These are phyloP conservation scores for Candida qinlingensis DNA, from an alignment of 805 yeast species.

Conservation along the genomic window DNA sequence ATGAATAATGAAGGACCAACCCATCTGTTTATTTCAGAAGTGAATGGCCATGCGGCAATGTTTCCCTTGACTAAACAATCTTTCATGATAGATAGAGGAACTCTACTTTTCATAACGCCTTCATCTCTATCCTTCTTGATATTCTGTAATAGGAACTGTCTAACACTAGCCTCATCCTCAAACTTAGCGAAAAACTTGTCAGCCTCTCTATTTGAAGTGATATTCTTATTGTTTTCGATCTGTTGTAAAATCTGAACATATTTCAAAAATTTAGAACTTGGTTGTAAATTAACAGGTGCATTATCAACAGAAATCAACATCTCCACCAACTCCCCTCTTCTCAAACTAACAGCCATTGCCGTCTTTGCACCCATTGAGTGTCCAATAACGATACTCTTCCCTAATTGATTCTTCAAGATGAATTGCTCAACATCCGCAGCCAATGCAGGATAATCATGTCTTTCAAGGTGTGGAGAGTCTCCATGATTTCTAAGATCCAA, in stretches of 20 bases:
- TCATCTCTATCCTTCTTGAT: conserved; percentile 39
- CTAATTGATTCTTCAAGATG: conserved; percentile 33
- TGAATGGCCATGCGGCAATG: conserved; percentile 75
- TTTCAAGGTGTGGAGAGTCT: conserved; percentile 67
- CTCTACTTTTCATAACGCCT: conserved; percentile 29
- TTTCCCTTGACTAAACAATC: conserved; percentile 58
- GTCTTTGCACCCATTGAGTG: conserved; percentile 94
- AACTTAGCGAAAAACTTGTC: conserved; percentile 55
- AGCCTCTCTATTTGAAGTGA: conserved; percentile 58
- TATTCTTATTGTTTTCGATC: conserved; percentile 42
- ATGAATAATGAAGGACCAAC: conserved; percentile 72
- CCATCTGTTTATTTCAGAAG: conserved; percentile 48
- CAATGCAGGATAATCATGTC: conserved; percentile 75
- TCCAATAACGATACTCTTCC: conserved; percentile 61
- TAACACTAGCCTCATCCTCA: conserved; percentile 53
- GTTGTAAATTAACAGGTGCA: conserved; percentile 70
- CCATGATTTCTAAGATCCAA: conserved; percentile 90
- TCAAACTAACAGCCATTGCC: conserved; percentile 79
- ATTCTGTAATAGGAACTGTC: conserved; percentile 77
- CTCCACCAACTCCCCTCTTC: conserved; percentile 56
- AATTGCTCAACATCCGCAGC: conserved; percentile 83
- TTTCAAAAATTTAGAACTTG: conserved; percentile 53
- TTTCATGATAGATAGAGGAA: conserved; percentile 70
- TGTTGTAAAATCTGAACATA: conserved; percentile 61
- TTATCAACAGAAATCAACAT: conserved; percentile 80